Evolutionary conservation across 768 basidiomycete species (phyloP), one percentile per base, ranked within the genome.

Genomic region (Antrodiella citrinella): DNA sequence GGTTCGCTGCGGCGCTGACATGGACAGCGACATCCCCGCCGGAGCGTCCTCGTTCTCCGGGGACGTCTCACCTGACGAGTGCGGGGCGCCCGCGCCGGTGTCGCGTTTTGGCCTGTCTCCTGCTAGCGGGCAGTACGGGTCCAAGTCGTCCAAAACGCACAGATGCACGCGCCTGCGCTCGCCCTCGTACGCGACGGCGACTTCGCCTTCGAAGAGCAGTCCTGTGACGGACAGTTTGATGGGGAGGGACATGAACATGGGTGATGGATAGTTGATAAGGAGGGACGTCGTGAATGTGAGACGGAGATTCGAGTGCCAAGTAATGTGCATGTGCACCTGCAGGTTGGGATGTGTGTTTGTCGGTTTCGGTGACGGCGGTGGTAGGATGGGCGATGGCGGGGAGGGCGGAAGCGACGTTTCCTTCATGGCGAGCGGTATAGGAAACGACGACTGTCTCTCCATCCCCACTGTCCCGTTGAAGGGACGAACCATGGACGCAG

Each of bases 181-280:
- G 52, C 89, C 91, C 62, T 95, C 87, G 69, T 92, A 97, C 11
- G 95, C 96, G 26, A 97, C 77, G 7, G 89, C 86, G 42, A 98
- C 69, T 59, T 95, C 90, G 51, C 90, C 91, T 11, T 77, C 76
- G 65, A 98, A 90, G 12, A 92, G 72, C 51, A 98, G 73, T 0
- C 91, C 90, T 0, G 86, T 94, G 22, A 98, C 80, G n/a, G 84
- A 86, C 49, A 98, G 82, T 60, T 89, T 86, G 65, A 99, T 89
- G 4, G 96, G 96, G 21, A 99, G 77, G 12, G 90, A 84, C 94
- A 99, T 97, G 75, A 99, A 98, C 64, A 86, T 80, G 0, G 86
- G 85, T 0, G 92, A 92, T 4, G 96, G 96, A 65, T 98, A 97
- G 68, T 99, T 96, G 67, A 99, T 93, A 54, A 93, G 79, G 22